Evolutionary conservation across 495 filamentous ascomycete genomes (phyloP), one percentile per base, ranked within the genome.

Genomic region (Aspergillus olivimuriae): DNA sequence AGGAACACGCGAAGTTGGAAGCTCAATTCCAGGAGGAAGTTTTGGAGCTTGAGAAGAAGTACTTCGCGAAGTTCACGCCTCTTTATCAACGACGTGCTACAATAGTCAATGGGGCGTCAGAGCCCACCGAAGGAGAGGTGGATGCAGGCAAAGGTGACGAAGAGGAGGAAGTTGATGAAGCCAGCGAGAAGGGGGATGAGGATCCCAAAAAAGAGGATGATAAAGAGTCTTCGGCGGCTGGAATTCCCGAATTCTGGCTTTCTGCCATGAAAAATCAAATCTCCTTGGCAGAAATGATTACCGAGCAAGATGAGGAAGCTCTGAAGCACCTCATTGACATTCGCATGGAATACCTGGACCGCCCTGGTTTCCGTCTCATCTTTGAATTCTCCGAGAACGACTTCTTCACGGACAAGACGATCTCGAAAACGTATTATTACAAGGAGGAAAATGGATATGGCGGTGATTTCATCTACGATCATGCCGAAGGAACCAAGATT

Each of bases 261-360:
- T 95, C 91, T 46, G 89, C 94, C 49, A 97, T 99, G 92, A 99
- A 99, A 77, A 99, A 97, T 72, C 88, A 95, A 61, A 78, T 91
- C 58, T 90, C 89, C 7, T 77, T 99, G 34, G 89, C 90, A 24
- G 94, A 97, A 69, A 91, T 95, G 80, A 95, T 99, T 62, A 97
- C 90, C 48, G 94, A 97, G 47, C 82, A 86, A 33, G 94, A 99
- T 56, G 94, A 97, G 76, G 80, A 76, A 45, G 92, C 89, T 43
- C 83, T 99, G 43, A 92, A 90, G 69, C 70, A 80, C 50, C 77
- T 99, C n/a, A 82, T 75, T 48, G 91, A 99, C 60, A 90, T 99
- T 62, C 89, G 90, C 52, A 94, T 97, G 89, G 88, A 96, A 74
- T 99, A 99, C 57, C 87, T 97, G 51, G 90, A 97, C 70, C 87